A percentile compares a stretch with the other conserved stretches of the same genome.
These are phyloP conservation scores for Boletales sp. DNA, from an alignment of 768 basidiomycete species.

Conservation along the genomic window DNA sequence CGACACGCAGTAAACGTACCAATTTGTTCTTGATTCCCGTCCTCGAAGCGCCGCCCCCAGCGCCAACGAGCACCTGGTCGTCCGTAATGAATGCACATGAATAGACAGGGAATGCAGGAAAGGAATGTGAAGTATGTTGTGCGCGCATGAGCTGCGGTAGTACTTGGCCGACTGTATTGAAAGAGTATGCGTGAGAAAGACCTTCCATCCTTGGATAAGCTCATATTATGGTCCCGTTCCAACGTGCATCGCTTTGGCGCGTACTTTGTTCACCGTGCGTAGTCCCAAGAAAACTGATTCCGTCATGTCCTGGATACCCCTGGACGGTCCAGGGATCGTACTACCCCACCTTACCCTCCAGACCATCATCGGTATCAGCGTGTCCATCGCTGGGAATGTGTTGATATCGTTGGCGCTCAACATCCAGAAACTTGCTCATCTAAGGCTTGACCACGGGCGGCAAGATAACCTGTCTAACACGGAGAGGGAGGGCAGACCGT, in stretches of 20 bases:
- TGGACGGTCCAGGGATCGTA: slow-evolving; percentile 31
- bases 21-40: slow-evolving; percentile 95
- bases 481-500: slow-evolving; percentile 14
- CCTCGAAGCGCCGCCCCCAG: slow-evolving; percentile 82
- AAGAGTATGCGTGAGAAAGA: slow-evolving; percentile 16
- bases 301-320: slow-evolving; percentile 14
- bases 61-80: slow-evolving; percentile 75
- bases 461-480: slow-evolving; percentile 12
- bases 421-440: slow-evolving; percentile 88
- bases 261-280: background rate
- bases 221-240: too few species aligned
- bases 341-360: slow-evolving; percentile 54
- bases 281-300: background rate
- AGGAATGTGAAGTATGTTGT: slow-evolving; percentile 70
- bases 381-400: slow-evolving; percentile 81
- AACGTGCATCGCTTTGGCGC: background rate
- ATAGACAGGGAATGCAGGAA: slow-evolving; percentile 85
- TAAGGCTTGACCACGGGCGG: slow-evolving; percentile 49
- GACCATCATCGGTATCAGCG: slow-evolving; percentile 72
- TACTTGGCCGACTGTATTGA: background rate
- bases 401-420: slow-evolving; percentile 90
- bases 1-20: slow-evolving; percentile 35
- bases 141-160: slow-evolving; percentile 57
- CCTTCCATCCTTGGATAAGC: slow-evolving; percentile 9
- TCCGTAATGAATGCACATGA: slow-evolving; percentile 76